Evolutionary conservation across 2,329 filamentous ascomycete genomes (phyloP).

Genomic region (Lachnellula cervina): DNA sequence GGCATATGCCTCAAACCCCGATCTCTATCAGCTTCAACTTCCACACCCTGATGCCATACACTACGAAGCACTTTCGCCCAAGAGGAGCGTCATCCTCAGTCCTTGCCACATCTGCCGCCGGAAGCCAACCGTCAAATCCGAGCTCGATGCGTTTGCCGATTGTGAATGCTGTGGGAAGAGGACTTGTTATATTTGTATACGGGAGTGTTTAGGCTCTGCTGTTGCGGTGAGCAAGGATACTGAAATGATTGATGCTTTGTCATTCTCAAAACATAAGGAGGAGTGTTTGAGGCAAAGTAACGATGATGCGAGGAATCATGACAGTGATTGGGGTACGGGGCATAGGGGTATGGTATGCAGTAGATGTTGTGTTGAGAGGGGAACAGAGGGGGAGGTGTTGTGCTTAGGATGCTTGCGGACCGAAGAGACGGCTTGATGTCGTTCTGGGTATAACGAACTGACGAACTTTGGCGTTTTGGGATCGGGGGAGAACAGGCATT

Average conservation of each 20-base stretch:
- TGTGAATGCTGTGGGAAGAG: conserved; percentile 58
- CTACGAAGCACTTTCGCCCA: not conserved
- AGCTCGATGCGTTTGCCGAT: conserved; percentile 61
- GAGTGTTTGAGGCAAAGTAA: not conserved
- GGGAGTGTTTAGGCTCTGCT: conserved; percentile 53
- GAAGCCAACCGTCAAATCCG: conserved; percentile 58
- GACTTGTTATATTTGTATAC: conserved; percentile 65
- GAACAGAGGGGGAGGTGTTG: conserved; percentile 58
- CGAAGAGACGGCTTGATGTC: conserved; percentile 7
- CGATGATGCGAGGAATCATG: not conserved
- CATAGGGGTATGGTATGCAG: conserved; percentile 53
- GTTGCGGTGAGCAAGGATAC: conserved; percentile 19
- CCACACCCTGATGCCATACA: not conserved
- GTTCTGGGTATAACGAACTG: too few relatives aligned
- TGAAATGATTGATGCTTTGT: conserved; percentile 7
- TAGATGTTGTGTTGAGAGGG: conserved; percentile 62
- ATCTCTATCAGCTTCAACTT: not conserved
- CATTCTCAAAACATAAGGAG: not conserved
- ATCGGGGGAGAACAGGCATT: too few relatives aligned
- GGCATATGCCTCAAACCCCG: not conserved
- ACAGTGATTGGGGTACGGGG: not conserved
- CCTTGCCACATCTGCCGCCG: conserved; percentile 66
- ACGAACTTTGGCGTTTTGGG: too few relatives aligned
- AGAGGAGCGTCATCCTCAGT: conserved; percentile 32
- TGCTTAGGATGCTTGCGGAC: conserved; percentile 56